Percentiles rank a stretch among this genome's conserved stretches.
These are phyloP conservation scores for Kodamaea jinghongensis DNA, from an alignment of 805 yeast species.

Conservation along the genomic window DNA sequence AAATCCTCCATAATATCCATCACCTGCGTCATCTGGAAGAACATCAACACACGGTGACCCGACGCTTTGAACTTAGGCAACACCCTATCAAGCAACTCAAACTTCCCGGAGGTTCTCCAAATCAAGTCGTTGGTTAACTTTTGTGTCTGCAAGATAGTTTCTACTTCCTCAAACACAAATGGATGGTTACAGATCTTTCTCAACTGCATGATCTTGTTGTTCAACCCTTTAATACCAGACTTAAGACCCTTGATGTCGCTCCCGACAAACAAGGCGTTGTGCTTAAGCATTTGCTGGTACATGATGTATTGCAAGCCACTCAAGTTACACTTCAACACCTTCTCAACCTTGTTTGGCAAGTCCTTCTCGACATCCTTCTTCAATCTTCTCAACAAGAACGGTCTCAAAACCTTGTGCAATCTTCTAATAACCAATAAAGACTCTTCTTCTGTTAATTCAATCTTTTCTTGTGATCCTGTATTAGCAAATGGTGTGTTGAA, in stretches of 20 bases:
- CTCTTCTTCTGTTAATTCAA: conserved; percentile 84
- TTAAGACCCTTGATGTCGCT: conserved; percentile 51
- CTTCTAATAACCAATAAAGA: conserved; percentile 76
- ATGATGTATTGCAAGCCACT: conserved; percentile 68
- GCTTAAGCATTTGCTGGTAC: conserved; percentile 76
- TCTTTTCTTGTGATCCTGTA: conserved; percentile 77
- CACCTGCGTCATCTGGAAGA: conserved; percentile 86
- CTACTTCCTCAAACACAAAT: conserved; percentile 81
- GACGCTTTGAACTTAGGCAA: conserved; percentile 71
- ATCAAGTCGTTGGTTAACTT: conserved; percentile 61
- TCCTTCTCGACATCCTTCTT: conserved; percentile 87
- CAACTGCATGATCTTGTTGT: conserved; percentile 81
- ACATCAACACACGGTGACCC: conserved; percentile 77
- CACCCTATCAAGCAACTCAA: conserved; percentile 72
- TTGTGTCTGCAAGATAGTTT: conserved; percentile 62
- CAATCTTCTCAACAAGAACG: conserved; percentile 77
- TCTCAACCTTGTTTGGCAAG: conserved; percentile 80
- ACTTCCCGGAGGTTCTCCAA: conserved; percentile 79
- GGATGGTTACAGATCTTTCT: conserved; percentile 87
- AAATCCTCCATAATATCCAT: conserved; percentile 91
- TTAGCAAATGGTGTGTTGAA: conserved; percentile 86
- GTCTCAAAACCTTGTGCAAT: conserved; percentile 82
- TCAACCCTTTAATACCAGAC: conserved; percentile 71
- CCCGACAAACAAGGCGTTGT: conserved; percentile 67
- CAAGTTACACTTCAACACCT: conserved; percentile 74